Evolutionary conservation across 192 early-diverging fungal species (phyloP), one percentile per base, ranked within the genome.

Genomic region (Linnemannia exigua): DNA sequence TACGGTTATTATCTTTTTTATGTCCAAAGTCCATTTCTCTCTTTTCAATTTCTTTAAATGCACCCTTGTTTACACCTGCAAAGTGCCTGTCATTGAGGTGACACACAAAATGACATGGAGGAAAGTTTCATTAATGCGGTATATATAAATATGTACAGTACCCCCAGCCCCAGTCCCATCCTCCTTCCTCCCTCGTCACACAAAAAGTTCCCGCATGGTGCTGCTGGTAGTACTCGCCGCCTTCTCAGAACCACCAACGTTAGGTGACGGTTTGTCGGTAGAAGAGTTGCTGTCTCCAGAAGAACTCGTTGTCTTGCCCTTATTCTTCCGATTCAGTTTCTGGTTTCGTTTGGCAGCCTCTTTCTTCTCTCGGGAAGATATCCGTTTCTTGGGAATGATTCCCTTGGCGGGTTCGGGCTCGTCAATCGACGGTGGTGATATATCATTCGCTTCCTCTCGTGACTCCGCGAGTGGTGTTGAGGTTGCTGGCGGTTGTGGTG

Each of bases 291-390:
- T 25, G 17, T 14, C 58, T 4, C 52, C 12, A 33, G 15, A 33
- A 25, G 11, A 47, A 15, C 2, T 19, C 12, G 22, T 44, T 22
- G 38, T 35, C 47, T 87, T 82, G 31, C 74, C 81, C 77, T 77
- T 88, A 31, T 78, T 79, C 61, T 83, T 88, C 33, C 73, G 47
- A 47, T 88, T 79, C 19, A 79, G 67, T 46, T 82, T 82, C 41
- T 88, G 81, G 74, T 80, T 88, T 12, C 77, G n/a, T 22, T 88
- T 82, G 8, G 77, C 77, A 2, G 72, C 31, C 51, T 88, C 87
- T 35, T 82, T 83, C 70, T 88, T 79, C 35, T 88, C 87, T 20
- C 74, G 50, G 5, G 73, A 0, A 14, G 77, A 83, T 47, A 88
- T 69, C n/a, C 77, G 70, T 33, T 81, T 83, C 69, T 76, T 75